Evolutionary conservation across 345 rosid genomes (phyloP).

Genomic region (Turnera subulata): DNA sequence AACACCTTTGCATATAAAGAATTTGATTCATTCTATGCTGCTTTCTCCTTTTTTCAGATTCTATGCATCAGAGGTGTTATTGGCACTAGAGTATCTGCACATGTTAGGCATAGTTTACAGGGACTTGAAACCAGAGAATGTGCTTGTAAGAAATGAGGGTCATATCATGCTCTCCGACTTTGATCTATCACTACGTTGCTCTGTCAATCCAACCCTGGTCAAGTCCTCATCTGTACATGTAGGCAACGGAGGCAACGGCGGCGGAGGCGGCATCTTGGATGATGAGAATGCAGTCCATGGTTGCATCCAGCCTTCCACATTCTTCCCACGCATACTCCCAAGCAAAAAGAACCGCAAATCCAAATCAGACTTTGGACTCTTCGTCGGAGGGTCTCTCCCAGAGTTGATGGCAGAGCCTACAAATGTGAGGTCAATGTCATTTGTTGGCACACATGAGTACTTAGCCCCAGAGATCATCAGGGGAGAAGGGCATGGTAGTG

Average conservation of each 20-base stretch:
- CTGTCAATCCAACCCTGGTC: conserved; percentile 78
- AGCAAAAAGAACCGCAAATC: conserved; percentile 75
- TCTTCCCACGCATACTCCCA: conserved; percentile 76
- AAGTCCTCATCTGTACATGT: conserved; percentile 66
- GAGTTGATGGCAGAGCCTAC: conserved; percentile 96
- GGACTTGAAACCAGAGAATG: conserved; percentile 88
- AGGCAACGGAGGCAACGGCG: conserved; percentile 20
- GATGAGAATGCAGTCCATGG: conserved; percentile 59
- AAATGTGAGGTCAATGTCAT: conserved; percentile 85
- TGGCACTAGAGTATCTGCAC: conserved; percentile 89
- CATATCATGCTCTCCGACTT: conserved; percentile 95
- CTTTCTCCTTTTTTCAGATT: conserved; percentile 39
- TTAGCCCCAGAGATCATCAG: conserved; percentile 86
- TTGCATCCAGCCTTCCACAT: conserved; percentile 66
- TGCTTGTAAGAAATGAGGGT: conserved; percentile 77
- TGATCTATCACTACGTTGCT: conserved; percentile 83
- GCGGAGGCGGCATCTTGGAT: conserved; percentile 38
- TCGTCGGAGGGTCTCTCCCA: conserved; percentile 61
- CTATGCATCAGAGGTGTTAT: conserved; percentile 80
- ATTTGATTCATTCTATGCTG: neutral
- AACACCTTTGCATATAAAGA: too few species aligned
- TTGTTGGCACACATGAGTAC: conserved; percentile 91
- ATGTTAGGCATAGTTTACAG: conserved; percentile 94
- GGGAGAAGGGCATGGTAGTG: conserved; percentile 98
- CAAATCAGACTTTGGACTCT: conserved; percentile 70